phyloP scores from a whole-genome alignment of 2,329 filamentous ascomycete genomes.

The Colletotrichum eremochloae region DNA sequence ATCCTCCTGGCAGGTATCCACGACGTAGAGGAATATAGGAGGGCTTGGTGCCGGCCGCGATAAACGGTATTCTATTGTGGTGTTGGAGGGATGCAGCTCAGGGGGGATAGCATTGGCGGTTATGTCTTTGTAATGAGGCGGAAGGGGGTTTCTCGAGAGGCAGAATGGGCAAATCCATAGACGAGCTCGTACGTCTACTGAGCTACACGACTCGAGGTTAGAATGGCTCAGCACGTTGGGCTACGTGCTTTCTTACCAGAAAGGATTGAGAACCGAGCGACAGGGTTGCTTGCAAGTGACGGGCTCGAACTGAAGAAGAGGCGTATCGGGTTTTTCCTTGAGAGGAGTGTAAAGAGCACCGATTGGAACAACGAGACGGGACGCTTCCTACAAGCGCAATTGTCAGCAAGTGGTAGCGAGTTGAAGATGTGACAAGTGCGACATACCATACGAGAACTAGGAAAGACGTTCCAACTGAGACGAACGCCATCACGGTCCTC shows the following conservation, averaged over 20 bases:
- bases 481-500: constrained; percentile 97
- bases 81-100: constrained; percentile 84
- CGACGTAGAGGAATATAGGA: constrained; percentile 88
- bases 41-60: constrained; percentile 86
- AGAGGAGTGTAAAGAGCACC: constrained; percentile 95
- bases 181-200: constrained; percentile 85
- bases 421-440: constrained; percentile 12
- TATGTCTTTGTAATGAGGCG: constrained; percentile 91
- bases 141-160: constrained; percentile 84
- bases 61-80: constrained; percentile 90
- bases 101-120: constrained; percentile 85
- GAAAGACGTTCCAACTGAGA: constrained; percentile 98
- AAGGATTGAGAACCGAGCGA: constrained; percentile 95
- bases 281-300: constrained; percentile 97
- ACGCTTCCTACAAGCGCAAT: constrained; percentile 79
- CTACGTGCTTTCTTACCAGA: constrained; percentile 75
- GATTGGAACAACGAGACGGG: constrained; percentile 93
- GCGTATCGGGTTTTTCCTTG: constrained; percentile 93
- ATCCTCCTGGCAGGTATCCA: constrained; percentile 90
- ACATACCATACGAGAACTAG: constrained; percentile 94
- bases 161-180: constrained; percentile 94
- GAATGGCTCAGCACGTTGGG: not conserved
- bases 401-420: constrained; percentile 19
- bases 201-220: constrained; percentile 60
- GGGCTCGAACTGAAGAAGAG: constrained; percentile 93